phyloP scores from a whole-genome alignment of 2,329 filamentous ascomycete species.

The Aspergillus sp. region DNA sequence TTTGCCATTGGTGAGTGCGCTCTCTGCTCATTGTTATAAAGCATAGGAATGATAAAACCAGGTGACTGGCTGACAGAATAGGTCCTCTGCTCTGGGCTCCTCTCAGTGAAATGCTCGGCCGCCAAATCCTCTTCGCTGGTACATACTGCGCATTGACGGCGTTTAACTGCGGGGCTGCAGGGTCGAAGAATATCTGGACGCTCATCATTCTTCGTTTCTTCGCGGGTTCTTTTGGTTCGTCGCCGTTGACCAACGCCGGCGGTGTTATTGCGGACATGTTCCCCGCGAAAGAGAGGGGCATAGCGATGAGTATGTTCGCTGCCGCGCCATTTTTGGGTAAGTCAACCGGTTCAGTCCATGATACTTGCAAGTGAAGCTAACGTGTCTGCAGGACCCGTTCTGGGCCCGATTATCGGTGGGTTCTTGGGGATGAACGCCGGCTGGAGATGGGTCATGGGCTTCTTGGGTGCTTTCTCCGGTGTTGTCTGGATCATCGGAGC shows the following conservation, averaged over 20 bases:
- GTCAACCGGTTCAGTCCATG: not conserved
- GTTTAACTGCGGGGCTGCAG: conserved; percentile 55
- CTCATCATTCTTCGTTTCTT: conserved; percentile 62
- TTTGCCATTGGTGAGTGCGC: conserved; percentile 32
- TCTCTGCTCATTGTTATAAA: not conserved
- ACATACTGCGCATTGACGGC: conserved; percentile 42
- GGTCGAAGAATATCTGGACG: conserved; percentile 49
- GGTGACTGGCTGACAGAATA: not conserved
- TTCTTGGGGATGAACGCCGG: conserved; percentile 57
- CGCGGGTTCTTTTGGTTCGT: conserved; percentile 54
- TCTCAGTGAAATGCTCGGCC: conserved; percentile 32
- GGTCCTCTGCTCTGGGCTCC: conserved; percentile 40
- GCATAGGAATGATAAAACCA: not conserved
- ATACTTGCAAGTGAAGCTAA: not conserved
- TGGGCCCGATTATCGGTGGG: conserved; percentile 58
- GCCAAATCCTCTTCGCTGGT: conserved; percentile 26
- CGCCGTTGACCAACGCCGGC: conserved; percentile 54
- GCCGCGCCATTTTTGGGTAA: conserved; percentile 53
- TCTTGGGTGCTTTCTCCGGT: conserved; percentile 57
- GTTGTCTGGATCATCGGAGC: conserved; percentile 42
- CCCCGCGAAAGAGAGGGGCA: conserved; percentile 44
- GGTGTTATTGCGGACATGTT: conserved; percentile 58
- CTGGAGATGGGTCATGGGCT: conserved; percentile 62
- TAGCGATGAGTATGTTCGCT: conserved; percentile 57
- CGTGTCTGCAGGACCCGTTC: conserved; percentile 44